phyloP scores from a whole-genome alignment of 495 filamentous ascomycete genomes.

The Xylona heveae region DNA sequence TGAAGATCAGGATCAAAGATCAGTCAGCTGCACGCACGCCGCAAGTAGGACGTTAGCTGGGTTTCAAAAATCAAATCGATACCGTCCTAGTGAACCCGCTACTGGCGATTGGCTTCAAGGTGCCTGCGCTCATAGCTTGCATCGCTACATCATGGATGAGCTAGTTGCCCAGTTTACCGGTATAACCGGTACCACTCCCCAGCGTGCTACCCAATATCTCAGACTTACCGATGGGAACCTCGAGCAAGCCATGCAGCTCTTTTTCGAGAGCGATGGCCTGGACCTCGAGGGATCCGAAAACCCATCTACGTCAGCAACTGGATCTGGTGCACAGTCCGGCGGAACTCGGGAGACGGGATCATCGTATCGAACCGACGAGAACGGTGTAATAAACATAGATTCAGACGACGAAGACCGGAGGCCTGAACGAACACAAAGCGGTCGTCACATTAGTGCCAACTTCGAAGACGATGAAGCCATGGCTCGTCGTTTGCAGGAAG shows the following conservation, averaged over 20 bases:
- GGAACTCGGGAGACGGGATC: too few relatives aligned
- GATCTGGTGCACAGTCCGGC: constrained; percentile 15
- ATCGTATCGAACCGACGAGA: constrained; percentile 18
- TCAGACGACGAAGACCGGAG: constrained; percentile 26
- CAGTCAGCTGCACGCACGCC: too few relatives aligned
- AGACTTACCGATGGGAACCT: constrained; percentile 61
- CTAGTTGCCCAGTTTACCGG: constrained; percentile 35
- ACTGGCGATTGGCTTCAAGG: too few relatives aligned
- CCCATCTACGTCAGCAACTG: constrained; percentile 17
- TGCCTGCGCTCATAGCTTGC: too few relatives aligned
- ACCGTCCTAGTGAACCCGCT: too few relatives aligned
- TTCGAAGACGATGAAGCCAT: constrained; percentile 85
- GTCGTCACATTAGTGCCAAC: constrained; percentile 4
- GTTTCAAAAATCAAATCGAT: too few relatives aligned
- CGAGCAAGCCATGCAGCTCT: constrained; percentile 73
- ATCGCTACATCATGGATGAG: constrained; percentile 40
- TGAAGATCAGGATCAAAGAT: too few relatives aligned
- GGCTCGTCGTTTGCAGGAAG: constrained; percentile 76
- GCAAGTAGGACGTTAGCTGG: too few relatives aligned
- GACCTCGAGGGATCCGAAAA: constrained; percentile 23
- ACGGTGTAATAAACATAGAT: constrained; percentile 48
- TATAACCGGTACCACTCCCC: constrained; percentile 44
- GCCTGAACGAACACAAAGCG: neutral
- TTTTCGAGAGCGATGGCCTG: constrained; percentile 58
- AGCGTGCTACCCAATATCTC: constrained; percentile 58